Evolutionary conservation across 1,139 yeast species (phyloP).

Genomic region (Kodamaea sp.): DNA sequence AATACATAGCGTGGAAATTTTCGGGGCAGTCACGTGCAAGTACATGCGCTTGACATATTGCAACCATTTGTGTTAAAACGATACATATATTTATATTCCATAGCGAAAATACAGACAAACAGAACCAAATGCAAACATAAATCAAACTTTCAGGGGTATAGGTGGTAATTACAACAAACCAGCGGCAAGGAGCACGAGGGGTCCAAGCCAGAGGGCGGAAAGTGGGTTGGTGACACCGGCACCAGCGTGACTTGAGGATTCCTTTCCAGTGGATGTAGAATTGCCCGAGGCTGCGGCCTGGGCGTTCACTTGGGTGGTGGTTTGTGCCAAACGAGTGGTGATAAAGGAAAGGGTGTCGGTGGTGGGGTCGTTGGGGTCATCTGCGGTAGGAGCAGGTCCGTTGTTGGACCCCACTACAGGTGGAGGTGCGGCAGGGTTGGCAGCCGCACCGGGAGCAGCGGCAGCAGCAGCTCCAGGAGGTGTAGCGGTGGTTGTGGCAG

Average conservation of each 20-base stretch:
- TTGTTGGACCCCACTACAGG: constrained; percentile 5
- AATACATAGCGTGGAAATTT: too few relatives aligned
- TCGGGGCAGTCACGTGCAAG: too few relatives aligned
- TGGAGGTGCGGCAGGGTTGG: constrained; percentile 17
- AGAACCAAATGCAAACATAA: too few relatives aligned
- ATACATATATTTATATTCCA: too few relatives aligned
- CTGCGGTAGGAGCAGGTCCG: constrained; percentile 14
- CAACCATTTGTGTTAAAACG: too few relatives aligned
- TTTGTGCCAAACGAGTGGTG: constrained; percentile 11
- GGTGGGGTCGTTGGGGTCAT: constrained; percentile 16
- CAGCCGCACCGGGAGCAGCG: constrained; percentile 14
- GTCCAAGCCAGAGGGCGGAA: not conserved
- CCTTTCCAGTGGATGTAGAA: not conserved
- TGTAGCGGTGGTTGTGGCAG: constrained; percentile 16
- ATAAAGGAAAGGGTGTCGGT: constrained; percentile 16
- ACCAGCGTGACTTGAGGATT: not conserved
- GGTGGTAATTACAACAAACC: too few relatives aligned
- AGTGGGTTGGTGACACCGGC: not conserved
- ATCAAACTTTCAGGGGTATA: too few relatives aligned
- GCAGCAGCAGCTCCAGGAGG: constrained; percentile 15
- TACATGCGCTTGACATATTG: too few relatives aligned
- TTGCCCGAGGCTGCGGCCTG: constrained; percentile 2
- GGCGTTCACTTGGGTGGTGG: not conserved
- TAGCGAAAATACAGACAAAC: too few relatives aligned
- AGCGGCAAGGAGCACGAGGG: not conserved